Base-by-base conservation (phyloP, 1,284 basidiomycete genomes). In the Trichosporon ovoides region DNA sequence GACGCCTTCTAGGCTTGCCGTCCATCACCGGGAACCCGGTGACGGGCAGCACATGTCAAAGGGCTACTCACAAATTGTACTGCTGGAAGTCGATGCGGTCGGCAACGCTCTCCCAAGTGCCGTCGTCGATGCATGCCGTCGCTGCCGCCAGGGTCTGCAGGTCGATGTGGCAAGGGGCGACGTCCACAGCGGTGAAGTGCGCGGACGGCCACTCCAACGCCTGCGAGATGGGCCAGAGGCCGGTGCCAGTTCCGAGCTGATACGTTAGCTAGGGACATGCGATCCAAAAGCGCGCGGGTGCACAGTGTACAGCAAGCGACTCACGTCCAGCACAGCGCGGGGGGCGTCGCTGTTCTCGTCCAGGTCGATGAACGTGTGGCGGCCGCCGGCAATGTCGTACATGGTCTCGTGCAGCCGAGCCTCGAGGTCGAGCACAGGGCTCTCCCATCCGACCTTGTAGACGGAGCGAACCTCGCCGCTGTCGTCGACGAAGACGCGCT, bases 211-310 rank as follows among this genome's bases (percentile, higher is more conserved):
- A 78, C 20, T 54, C 57, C 11, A 67, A 60, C 1, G 77, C 75
- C 61, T 72, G 70, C 6, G 72, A 67, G 38, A 77, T 71, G 3
- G 74, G 72, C 76, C 76, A 78, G 49, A 68, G 59, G 3, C 76
- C 76, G 7, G 62, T 61, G 7, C 76, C 76, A 0, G 76, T 76
- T 0, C 76, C 76, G 48, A 76, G 64, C 74, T 75, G 31, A 0
- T 1, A 16, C 31, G 31, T 50, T 31, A 53, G 48, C 36, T 9
- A 10, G 28, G 16, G 11, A 16, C 24, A 31, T 31, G 4, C 28
- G 9, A 4, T 31, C 28, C 28, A 9, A 31, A 9, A 31, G 28
- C 28, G 28, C 28, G 9, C 4, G 4, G 28, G 28, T 9, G 28
- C 28, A 31, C 9, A 9, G 28, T 4, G 28, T 9, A 31, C 28